phyloP scores from a whole-genome alignment of 2,329 filamentous ascomycete genomes.

The Incumbomyces lentus region DNA sequence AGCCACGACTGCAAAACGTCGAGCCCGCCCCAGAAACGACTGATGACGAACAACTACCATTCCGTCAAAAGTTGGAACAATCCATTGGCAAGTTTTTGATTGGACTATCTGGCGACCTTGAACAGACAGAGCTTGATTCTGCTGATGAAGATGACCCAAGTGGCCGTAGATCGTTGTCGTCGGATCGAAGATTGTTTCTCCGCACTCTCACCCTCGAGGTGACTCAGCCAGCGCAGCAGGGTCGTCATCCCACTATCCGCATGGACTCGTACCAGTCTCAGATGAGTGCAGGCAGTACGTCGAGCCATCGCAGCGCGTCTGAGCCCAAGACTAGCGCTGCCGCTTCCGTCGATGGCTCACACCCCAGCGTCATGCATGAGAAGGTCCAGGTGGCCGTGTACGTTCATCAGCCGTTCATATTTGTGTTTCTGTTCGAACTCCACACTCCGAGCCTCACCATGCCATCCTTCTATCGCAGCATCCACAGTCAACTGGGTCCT shows the following conservation, averaged over 20 bases:
- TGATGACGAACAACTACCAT: slow-evolving; percentile 14
- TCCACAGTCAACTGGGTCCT: slow-evolving; percentile 40
- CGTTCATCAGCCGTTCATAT: slow-evolving; percentile 40
- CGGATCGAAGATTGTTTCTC: slow-evolving; percentile 24
- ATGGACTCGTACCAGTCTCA: background rate
- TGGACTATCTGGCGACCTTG: slow-evolving; percentile 33
- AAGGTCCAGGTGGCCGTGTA: slow-evolving; percentile 19
- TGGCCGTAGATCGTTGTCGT: slow-evolving; percentile 10
- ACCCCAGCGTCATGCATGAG: slow-evolving; percentile 13
- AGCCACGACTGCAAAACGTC: slow-evolving; percentile 11
- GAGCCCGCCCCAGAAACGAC: slow-evolving; percentile 19
- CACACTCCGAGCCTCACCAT: slow-evolving; percentile 31
- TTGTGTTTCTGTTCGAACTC: slow-evolving; percentile 39
- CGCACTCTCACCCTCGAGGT: slow-evolving; percentile 29
- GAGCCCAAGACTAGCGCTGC: slow-evolving; percentile 14
- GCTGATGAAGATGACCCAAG: slow-evolving; percentile 22
- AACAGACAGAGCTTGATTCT: slow-evolving; percentile 28
- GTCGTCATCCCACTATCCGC: background rate
- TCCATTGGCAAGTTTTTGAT: slow-evolving; percentile 31
- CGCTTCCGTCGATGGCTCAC: slow-evolving; percentile 15
- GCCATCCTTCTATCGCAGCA: slow-evolving; percentile 36
- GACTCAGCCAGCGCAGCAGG: slow-evolving; percentile 8
- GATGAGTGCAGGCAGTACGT: background rate
- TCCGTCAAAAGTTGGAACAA: slow-evolving; percentile 19
- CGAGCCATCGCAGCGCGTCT: background rate